Base-by-base conservation (phyloP, 73 alveolate genomes). In the Paramecium bursaria region DNA sequence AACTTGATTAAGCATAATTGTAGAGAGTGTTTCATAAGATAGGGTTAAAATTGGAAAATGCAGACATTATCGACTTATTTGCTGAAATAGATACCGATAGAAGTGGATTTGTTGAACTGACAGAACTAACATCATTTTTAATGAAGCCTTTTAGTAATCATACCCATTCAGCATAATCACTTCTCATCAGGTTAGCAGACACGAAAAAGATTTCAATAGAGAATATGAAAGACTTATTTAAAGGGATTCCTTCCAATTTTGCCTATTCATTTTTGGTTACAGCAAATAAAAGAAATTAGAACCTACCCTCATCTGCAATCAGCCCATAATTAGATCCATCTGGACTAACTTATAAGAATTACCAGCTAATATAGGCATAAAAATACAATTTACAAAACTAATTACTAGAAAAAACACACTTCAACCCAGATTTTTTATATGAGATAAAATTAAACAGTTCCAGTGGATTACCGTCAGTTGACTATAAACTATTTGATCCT, bases 81-180 rank as follows among this genome's bases (percentile, higher is more conserved):
- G 53, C 33, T 39, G 82, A 67, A 67, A 67, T 67, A 10, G 82
- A 67, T 67, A 47, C 19, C 11, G 82, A 67, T 67, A 57, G 55
- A 10, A 67, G 82, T 67, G 82, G 82, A 67, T 67, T 10, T 2
- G 33, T 67, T 0, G 82, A 67, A 42, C 21, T 39, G 30, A 35
- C 33, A 13, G 82, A 67, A 67, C 13, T 67, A 4, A 67, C 44
- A 13, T 39, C 33, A 3, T 67, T 35, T 42, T 42, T 67, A 17
- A 47, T 39, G 33, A 67, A 33, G 27, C 82, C 82, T 0, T 67
- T 67, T 42, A 39, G 60, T 9, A 5, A 42, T 21, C 82, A 67
- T 42, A 9, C 82, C 7, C 82, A 35, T 14, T 39, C 33, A 42
- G 33, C 82, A 11, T 67, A 67, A 15, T 25, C 27, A 11, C 57